These are phyloP conservation scores for Alternaria sp. DNA, from an alignment of 2,329 filamentous ascomycete species.

Conservation along the genomic window DNA sequence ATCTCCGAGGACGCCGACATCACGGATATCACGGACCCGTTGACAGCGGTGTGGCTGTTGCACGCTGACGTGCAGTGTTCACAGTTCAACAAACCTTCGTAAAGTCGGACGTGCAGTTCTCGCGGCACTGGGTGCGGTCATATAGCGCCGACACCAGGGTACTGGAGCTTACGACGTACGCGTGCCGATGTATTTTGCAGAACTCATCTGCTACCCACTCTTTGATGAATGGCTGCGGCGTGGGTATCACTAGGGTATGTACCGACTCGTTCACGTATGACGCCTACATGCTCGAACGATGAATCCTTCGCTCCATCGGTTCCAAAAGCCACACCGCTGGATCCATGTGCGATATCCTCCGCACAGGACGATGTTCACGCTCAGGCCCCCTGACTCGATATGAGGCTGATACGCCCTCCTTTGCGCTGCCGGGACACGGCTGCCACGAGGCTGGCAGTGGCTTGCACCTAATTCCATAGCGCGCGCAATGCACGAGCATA, in stretches of 20 bases:
- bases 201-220: neutral
- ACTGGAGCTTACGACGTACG: neutral
- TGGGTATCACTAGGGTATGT: neutral
- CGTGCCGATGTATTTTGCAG: neutral
- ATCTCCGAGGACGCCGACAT: neutral
- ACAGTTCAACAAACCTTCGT: neutral
- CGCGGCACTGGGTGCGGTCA: neutral
- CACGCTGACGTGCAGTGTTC: neutral
- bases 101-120: neutral
- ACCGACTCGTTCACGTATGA: neutral
- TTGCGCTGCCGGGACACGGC: neutral
- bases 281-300: neutral
- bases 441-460: neutral
- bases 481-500: neutral
- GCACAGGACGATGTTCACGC: neutral
- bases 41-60: neutral
- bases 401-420: neutral
- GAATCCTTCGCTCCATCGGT: neutral
- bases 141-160: neutral
- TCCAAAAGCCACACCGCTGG: neutral
- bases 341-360: neutral
- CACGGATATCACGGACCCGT: neutral
- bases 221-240: neutral
- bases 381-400: neutral
- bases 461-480: neutral